phyloP scores from a whole-genome alignment of 768 basidiomycete species.

The Collybia mongolica region DNA sequence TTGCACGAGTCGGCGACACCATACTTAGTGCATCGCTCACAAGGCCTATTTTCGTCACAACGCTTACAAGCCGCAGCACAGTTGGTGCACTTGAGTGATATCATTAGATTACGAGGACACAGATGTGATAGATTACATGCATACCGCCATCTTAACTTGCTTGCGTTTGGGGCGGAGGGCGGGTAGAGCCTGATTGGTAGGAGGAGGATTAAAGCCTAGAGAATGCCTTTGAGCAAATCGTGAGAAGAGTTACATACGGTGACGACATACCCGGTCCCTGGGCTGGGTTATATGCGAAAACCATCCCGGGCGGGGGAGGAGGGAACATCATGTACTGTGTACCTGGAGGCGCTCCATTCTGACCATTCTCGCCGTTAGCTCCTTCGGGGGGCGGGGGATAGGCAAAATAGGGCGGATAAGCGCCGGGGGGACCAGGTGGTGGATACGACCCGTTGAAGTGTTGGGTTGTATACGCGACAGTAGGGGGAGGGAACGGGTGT shows the following conservation, averaged over 20 bases:
- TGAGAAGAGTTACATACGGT: constrained; percentile 3
- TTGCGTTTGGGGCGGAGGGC: constrained; percentile 66
- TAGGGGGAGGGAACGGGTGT: constrained; percentile 31
- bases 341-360: constrained; percentile 29
- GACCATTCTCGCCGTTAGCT: constrained; percentile 31
- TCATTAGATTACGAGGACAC: background rate
- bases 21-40: constrained; percentile 88
- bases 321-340: constrained; percentile 40
- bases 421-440: constrained; percentile 24
- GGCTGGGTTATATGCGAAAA: constrained; percentile 38
- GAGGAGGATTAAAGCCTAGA: constrained; percentile 17
- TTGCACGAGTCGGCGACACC: constrained; percentile 75
- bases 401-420: constrained; percentile 38
- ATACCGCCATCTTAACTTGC: constrained; percentile 84
- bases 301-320: constrained; percentile 35
- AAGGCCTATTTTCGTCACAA: constrained; percentile 86
- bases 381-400: constrained; percentile 42
- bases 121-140: constrained; percentile 12
- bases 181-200: constrained; percentile 22
- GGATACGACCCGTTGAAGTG: constrained; percentile 29
- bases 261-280: constrained; percentile 33
- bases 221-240: background rate
- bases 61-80: constrained; percentile 89
- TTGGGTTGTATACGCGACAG: constrained; percentile 29
- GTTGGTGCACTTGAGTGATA: constrained; percentile 62